Evolutionary conservation across 2,329 filamentous ascomycete species (phyloP), one percentile per base, ranked within the genome.

Genomic region (Fusarium sp.): DNA sequence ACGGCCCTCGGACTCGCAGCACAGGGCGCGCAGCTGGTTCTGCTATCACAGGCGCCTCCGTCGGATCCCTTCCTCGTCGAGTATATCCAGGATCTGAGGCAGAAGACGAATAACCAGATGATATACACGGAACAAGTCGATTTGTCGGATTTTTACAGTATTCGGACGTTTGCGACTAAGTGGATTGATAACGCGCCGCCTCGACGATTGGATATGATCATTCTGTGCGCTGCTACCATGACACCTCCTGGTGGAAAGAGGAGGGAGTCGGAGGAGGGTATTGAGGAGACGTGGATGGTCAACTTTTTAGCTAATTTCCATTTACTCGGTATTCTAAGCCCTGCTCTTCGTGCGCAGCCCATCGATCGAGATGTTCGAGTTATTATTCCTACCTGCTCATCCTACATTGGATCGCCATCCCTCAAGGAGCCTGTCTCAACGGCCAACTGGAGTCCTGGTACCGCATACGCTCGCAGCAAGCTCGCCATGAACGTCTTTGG

Each of bases 271-370:
- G 83, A 86, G 10, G 94, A 98, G 78, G 94, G 94, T 2, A 84
- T 98, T 19, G 95, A 98, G 79, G 88, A 92, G 73, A 95, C 93
- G 68, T 98, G 95, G 95, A 94, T 94, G 83, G 86, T 98, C 76
- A 99, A 99, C 80, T 99, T 94, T 81, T 87, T 99, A 42, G 92
- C 94, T 71, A 98, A 98, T 81, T 98, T 98, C 83, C 97, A 99
- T 79, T 87, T 99, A 7, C 87, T 99, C 48, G 93, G 93, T 73
- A 97, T 99, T 35, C 86, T 99, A 39, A 96, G 92, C 75, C 96
- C 96, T 0, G 95, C 96, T 1, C 87, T 99, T 67, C 90, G 94
- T 73, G 94, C 93, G 3, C 96, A 99, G 82, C 96, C 96, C 4
- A 91, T 97, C 61, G 96, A 99, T 80, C 90, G 96, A 76, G 96